Evolutionary conservation across 805 yeast genomes (phyloP).

Genomic region (Starmerella bombicola): DNA sequence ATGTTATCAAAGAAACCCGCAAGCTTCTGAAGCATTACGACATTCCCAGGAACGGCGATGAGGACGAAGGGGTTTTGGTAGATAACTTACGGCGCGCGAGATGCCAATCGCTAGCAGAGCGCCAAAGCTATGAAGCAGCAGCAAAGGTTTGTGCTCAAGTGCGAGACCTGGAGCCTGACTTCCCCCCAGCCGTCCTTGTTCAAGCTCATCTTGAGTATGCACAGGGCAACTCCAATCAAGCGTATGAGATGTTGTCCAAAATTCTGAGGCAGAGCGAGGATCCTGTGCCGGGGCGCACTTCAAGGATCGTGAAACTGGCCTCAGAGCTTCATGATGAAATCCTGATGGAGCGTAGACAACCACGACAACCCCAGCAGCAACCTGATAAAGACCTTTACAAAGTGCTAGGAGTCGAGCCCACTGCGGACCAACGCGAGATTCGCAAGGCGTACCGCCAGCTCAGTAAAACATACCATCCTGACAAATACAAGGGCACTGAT

Average conservation of each 20-base stretch:
- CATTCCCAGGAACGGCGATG: conserved; percentile 6
- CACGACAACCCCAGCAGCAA: conserved; percentile 17
- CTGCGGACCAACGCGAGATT: conserved; percentile 60
- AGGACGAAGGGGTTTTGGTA: conserved; percentile 18
- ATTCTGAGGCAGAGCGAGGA: conserved; percentile 2
- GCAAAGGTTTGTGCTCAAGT: conserved; percentile 24
- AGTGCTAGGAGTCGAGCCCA: conserved; percentile 50
- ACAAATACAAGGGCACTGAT: conserved; percentile 59
- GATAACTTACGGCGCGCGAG: conserved; percentile 17
- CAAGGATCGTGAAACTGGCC: conserved; percentile 16
- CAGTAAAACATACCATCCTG: conserved; percentile 82
- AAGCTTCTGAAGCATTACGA: conserved; percentile 12
- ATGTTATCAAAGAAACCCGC: conserved; percentile 7
- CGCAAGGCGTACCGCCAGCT: conserved; percentile 69
- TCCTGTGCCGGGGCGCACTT: conserved; percentile 15
- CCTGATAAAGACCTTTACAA: conserved; percentile 63
- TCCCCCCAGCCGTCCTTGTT: conserved; percentile 24
- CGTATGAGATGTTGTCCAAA: conserved; percentile 18
- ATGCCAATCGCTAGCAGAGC: conserved; percentile 22
- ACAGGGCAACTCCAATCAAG: conserved; percentile 23
- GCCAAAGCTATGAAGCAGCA: conserved; percentile 22
- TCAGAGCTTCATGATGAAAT: conserved; percentile 23
- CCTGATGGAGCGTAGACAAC: conserved; percentile 22
- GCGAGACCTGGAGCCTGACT: conserved; percentile 23
- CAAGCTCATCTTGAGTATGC: conserved; percentile 24